Percentiles rank a stretch among this genome's conserved stretches.
Evolutionary conservation across 1,284 basidiomycete species (phyloP).

Genomic region (Austroboletus sp.): DNA sequence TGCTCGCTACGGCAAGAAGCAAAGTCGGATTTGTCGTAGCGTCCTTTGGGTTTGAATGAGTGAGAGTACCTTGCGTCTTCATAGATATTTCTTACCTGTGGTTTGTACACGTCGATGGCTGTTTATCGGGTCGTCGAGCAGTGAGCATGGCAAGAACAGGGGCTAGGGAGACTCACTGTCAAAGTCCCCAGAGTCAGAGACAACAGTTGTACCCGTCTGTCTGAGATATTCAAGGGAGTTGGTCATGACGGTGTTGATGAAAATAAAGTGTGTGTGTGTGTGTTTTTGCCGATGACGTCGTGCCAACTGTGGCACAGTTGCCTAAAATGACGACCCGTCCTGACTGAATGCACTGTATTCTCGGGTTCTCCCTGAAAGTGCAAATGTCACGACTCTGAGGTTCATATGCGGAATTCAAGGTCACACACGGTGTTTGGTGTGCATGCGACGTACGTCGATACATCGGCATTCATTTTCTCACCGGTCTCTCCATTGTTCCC

Average conservation of each 20-base stretch:
- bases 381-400: no score
- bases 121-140: slow-evolving; percentile 1
- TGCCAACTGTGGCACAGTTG: no score
- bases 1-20: slow-evolving; percentile 87
- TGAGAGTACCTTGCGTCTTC: not conserved
- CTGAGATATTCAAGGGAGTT: slow-evolving; percentile 84
- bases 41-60: slow-evolving; percentile 42
- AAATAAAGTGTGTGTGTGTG: no score
- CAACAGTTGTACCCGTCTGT: slow-evolving; percentile 84
- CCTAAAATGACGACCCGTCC: no score
- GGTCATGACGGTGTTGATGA: slow-evolving; percentile 54
- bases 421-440: no score
- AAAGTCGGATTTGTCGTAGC: slow-evolving; percentile 92
- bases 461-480: no score
- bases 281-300: no score
- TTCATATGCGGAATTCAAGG: no score
- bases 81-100: slow-evolving; percentile 50
- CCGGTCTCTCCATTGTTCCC: no score
- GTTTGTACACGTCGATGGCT: slow-evolving; percentile 87
- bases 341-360: no score
- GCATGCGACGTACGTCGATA: no score
- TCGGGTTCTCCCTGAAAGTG: no score
- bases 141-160: slow-evolving; percentile 7
- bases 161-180: slow-evolving; percentile 48
- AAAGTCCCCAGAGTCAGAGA: slow-evolving; percentile 86